Conservation (phyloP, 108 stramenopile genomes). For the Cyclotella cryptica region DNA sequence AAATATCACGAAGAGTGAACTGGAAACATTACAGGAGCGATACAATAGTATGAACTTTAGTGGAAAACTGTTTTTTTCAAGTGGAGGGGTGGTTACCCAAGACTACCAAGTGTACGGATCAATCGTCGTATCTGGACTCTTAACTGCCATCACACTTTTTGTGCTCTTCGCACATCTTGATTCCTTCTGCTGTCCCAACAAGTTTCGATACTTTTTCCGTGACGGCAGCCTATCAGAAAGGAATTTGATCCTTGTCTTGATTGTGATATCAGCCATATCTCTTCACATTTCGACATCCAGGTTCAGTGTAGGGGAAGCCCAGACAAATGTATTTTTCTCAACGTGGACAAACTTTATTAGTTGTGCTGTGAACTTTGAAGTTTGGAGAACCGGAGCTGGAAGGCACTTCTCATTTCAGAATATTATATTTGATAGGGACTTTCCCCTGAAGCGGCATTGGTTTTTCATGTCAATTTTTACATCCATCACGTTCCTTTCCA, state of each 20-base stretch:
- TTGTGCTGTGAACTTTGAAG: constrained; percentile 24
- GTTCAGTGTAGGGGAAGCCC: constrained; percentile 67
- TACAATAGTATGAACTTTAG: constrained; percentile 2
- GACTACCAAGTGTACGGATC: constrained; percentile 24
- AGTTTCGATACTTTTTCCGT: constrained; percentile 24
- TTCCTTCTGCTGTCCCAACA: constrained; percentile 31
- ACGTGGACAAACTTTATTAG: constrained; percentile 63
- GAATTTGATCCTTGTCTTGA: constrained; percentile 28
- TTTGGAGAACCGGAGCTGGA: constrained; percentile 39
- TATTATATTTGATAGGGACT: constrained; percentile 26
- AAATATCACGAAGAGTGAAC: constrained; percentile 1
- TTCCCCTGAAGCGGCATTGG: constrained; percentile 26
- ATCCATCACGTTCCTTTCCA: constrained; percentile 20
- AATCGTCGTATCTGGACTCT: constrained; percentile 26
- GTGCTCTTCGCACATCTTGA: constrained; percentile 38
- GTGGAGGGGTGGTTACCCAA: constrained; percentile 22
- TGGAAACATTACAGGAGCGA: neutral
- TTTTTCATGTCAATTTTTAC: constrained; percentile 29
- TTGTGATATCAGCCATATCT: constrained; percentile 22
- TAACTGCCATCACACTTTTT: constrained; percentile 25
- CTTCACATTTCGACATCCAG: constrained; percentile 59
- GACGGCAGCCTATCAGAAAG: constrained; percentile 38
- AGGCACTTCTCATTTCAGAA: constrained; percentile 31
- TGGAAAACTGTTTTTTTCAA: constrained; percentile 15
- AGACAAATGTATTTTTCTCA: constrained; percentile 79